phyloP scores from a whole-genome alignment of 2,329 filamentous ascomycete species.

The Ophiostoma montium region DNA sequence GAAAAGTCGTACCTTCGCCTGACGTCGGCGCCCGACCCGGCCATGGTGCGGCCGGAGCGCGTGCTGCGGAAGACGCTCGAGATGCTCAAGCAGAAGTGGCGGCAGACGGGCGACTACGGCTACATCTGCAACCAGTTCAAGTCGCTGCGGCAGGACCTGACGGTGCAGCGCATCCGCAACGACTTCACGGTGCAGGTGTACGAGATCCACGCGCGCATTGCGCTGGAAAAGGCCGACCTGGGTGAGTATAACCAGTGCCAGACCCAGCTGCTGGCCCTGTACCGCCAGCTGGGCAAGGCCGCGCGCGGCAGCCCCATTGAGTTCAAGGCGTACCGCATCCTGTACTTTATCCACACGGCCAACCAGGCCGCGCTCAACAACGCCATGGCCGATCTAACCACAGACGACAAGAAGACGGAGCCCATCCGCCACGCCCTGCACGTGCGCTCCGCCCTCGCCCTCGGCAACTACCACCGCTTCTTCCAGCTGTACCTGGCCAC shows the following conservation, averaged over 20 bases:
- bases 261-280: constrained; percentile 87
- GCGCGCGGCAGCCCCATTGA: constrained; percentile 67
- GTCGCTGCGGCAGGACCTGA: constrained; percentile 92
- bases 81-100: constrained; percentile 88
- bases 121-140: constrained; percentile 99
- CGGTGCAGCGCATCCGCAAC: constrained; percentile 92
- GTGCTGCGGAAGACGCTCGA: constrained; percentile 76
- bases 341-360: constrained; percentile 98
- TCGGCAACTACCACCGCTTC: constrained; percentile 95
- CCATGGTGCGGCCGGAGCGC: constrained; percentile 71
- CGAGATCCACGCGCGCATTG: constrained; percentile 94
- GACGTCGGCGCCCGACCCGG: constrained; percentile 76
- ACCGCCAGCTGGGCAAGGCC: constrained; percentile 56
- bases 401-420: constrained; percentile 78
- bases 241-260: constrained; percentile 99
- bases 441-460: constrained; percentile 78
- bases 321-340: constrained; percentile 98
- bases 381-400: constrained; percentile 95
- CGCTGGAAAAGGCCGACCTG: constrained; percentile 93
- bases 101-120: constrained; percentile 79
- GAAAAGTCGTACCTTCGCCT: constrained; percentile 94
- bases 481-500: constrained; percentile 92
- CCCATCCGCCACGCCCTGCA: constrained; percentile 83
- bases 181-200: constrained; percentile 95
- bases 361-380: constrained; percentile 98